A percentile compares a stretch with the other conserved stretches of the same genome.
These are phyloP conservation scores for sorghum (Sorghum bicolor) DNA, from an alignment of 176 grass and related monocot genomes.

Conservation along the genomic window DNA sequence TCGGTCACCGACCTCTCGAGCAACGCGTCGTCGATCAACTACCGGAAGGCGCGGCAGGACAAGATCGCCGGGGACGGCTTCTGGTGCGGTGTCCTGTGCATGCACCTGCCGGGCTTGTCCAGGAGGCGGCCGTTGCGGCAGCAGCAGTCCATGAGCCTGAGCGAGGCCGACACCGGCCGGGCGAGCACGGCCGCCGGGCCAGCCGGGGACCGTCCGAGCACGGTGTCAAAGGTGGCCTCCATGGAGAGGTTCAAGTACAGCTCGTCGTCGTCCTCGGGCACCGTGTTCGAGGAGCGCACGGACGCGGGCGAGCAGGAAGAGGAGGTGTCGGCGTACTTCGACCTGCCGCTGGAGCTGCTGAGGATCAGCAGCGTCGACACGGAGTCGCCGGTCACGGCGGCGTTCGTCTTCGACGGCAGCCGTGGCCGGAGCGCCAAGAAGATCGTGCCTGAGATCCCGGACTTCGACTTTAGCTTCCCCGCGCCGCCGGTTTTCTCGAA, in stretches of 20 bases:
- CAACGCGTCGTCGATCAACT: slow-evolving; percentile 35
- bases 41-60: slow-evolving; percentile 35
- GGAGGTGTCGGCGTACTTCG: slow-evolving; percentile 50
- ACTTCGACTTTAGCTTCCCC: slow-evolving; percentile 47
- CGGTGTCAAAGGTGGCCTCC: slow-evolving; percentile 45
- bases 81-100: slow-evolving; percentile 62
- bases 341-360: slow-evolving; percentile 49
- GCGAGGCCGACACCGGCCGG: background rate
- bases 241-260: slow-evolving; percentile 64
- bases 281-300: slow-evolving; percentile 17
- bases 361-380: slow-evolving; percentile 45
- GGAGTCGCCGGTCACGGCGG: slow-evolving; percentile 47
- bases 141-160: slow-evolving; percentile 46
- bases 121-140: slow-evolving; percentile 49
- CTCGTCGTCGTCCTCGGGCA: slow-evolving; percentile 30
- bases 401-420: slow-evolving; percentile 49
- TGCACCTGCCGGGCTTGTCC: slow-evolving; percentile 52
- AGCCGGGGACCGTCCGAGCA: background rate
- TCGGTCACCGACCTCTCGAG: slow-evolving; percentile 35
- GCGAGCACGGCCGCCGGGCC: slow-evolving; percentile 18
- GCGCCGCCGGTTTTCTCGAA: slow-evolving; percentile 30
- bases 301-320: background rate
- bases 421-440: slow-evolving; percentile 8
- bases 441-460: slow-evolving; percentile 30
- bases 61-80: slow-evolving; percentile 38